Base-by-base conservation (phyloP, 768 basidiomycete species). In the Pholiota microspora region DNA sequence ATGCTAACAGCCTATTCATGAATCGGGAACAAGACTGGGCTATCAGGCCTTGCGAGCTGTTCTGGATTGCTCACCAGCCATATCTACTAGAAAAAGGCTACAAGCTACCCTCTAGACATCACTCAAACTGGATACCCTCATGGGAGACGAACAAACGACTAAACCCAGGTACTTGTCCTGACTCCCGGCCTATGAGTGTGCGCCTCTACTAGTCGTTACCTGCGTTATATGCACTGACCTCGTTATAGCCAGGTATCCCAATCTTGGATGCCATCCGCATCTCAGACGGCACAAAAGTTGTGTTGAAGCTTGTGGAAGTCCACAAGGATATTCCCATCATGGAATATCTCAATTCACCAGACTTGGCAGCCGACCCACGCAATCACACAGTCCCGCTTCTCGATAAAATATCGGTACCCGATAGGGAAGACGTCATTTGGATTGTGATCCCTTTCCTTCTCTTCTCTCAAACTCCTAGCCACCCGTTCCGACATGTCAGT, bases 241-340 rank as follows among this genome's bases (percentile, higher is more conserved):
- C 27, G 35, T 9, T 13, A 8, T 49, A 10, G 10, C 7, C 18
- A 56, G 45, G 16, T 15, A 35, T 32, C 15, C 24, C 6, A 35
- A 1, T 56, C 1, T 29, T 56, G 10, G 45, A 56, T 34, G 51
- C 56, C 5, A 34, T 36, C 6, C 45, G 56, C n/a, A 13, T 57
- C 18, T 29, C 32, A 1, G 56, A 57, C 27, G 51, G 51, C 5
- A n/a, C 7, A 9, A 35, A 34, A 35, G 50, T 56, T 2, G 48
- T 34, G 1, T 27, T 56, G 4, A 56, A 56, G 32, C 29, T 45
- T 10, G 55, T 52, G 9, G 16, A 25, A 5, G 12, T 35, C 4
- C 35, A 52, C 9, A 27, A 16, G 7, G 51, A 49, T 48, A 35
- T 53, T 7, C 45, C 56, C n/a, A 35, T 57, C 13, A 18, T 44